phyloP scores from a whole-genome alignment of 345 rosid genomes.

The Durio zibethinus region DNA sequence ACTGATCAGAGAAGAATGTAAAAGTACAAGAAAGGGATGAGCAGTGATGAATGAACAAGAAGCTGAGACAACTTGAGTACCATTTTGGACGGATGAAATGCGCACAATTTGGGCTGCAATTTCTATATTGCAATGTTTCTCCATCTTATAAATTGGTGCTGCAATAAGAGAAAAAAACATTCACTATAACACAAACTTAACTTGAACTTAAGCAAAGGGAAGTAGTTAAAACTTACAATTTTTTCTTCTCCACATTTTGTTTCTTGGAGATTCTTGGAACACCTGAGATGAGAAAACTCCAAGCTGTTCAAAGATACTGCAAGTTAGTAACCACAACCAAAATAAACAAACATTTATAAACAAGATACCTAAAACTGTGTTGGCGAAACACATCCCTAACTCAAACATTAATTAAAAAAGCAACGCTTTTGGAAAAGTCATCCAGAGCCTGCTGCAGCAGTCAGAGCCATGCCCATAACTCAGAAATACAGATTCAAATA shows the following conservation, averaged over 20 bases:
- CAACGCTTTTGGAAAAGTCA: not conserved
- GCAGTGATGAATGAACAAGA: constrained; percentile 6
- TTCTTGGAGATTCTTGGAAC: constrained; percentile 85
- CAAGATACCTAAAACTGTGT: not conserved
- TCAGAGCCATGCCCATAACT: not conserved
- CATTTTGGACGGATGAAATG: constrained; percentile 46
- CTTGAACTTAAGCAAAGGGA: constrained; percentile 21
- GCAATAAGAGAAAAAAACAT: constrained; percentile 28
- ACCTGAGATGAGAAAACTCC: constrained; percentile 97
- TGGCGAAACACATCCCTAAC: not conserved
- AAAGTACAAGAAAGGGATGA: not conserved
- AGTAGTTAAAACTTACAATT: constrained; percentile 44
- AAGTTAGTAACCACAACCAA: constrained; percentile 10
- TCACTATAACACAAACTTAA: constrained; percentile 13
- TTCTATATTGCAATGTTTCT: constrained; percentile 96
- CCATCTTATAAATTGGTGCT: constrained; percentile 91
- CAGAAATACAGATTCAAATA: not conserved
- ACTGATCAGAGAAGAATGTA: constrained; percentile 1
- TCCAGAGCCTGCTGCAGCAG: constrained; percentile 3
- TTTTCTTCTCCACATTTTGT: constrained; percentile 71
- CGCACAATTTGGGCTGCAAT: constrained; percentile 84
- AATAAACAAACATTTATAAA: not conserved
- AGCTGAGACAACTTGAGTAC: constrained; percentile 29
- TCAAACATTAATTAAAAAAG: not conserved
- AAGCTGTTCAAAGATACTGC: constrained; percentile 52